These are phyloP conservation scores for Rhizoclosmatium globosum DNA, from an alignment of 192 early-diverging fungal species.

Conservation along the genomic window DNA sequence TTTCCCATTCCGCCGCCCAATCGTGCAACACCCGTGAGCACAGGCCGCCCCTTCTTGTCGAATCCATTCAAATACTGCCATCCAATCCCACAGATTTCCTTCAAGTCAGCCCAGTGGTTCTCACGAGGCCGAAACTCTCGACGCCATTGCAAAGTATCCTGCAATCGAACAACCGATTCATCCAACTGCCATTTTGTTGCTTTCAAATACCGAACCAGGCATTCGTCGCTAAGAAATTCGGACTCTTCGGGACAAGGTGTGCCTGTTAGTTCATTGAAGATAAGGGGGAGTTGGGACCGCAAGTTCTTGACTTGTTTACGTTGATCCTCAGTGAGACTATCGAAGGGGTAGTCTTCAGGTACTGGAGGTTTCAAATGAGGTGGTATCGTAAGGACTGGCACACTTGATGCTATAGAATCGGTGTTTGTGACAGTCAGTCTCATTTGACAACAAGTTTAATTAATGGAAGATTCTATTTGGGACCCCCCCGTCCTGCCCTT, in stretches of 20 bases:
- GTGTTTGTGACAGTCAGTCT: slow-evolving; percentile 6
- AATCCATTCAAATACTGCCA: slow-evolving; percentile 6
- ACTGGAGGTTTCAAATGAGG: not conserved
- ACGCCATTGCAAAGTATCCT: slow-evolving; percentile 83
- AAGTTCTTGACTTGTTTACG: not conserved
- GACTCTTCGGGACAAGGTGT: slow-evolving; percentile 27
- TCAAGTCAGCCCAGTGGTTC: slow-evolving; percentile 72
- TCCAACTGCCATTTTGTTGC: slow-evolving; percentile 75
- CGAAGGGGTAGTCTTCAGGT: slow-evolving; percentile 3
- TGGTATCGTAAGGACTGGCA: not conserved
- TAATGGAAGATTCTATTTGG: slow-evolving; percentile 67
- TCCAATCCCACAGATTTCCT: slow-evolving; percentile 73
- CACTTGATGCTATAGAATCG: not conserved
- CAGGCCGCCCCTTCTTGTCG: slow-evolving; percentile 17
- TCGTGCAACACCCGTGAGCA: not conserved
- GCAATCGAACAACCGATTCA: slow-evolving; percentile 60
- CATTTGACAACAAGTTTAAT: too few species aligned
- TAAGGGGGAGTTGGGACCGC: not conserved
- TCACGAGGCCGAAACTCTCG: slow-evolving; percentile 75
- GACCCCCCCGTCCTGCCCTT: slow-evolving; percentile 80
- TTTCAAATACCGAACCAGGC: slow-evolving; percentile 73
- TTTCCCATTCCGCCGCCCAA: slow-evolving; percentile 69
- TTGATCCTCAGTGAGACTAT: slow-evolving; percentile 2
- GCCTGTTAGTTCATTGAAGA: slow-evolving; percentile 1
- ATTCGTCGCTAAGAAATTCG: slow-evolving; percentile 53